Evolutionary conservation across 2,329 filamentous ascomycete genomes (phyloP).

Genomic region (Scytalidium lignicola): DNA sequence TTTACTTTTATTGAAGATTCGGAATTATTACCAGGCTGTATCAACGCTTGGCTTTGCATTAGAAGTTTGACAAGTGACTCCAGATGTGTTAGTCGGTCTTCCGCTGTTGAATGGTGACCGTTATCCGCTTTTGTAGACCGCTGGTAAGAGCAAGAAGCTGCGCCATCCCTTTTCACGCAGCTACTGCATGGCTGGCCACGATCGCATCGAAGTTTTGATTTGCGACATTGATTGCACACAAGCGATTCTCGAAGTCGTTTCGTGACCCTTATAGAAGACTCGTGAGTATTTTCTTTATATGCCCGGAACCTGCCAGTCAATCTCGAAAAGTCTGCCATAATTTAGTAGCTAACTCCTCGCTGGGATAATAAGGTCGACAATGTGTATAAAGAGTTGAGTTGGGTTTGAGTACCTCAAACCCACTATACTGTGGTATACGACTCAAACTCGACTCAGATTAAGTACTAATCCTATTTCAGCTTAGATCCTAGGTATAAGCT

Average conservation of each 20-base stretch:
- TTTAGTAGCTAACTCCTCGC: background rate
- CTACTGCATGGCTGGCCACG: constrained; percentile 12
- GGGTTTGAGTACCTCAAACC: too few species aligned
- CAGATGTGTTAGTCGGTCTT: constrained; percentile 11
- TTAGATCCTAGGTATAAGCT: too few species aligned
- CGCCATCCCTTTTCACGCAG: constrained; percentile 12
- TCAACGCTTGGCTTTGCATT: constrained; percentile 5
- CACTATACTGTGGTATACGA: too few species aligned
- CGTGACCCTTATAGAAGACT: constrained; percentile 1
- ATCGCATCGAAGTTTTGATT: constrained; percentile 18
- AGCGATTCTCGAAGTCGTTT: constrained; percentile 8
- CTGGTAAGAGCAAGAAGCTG: constrained; percentile 12
- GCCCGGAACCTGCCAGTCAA: constrained; percentile 10
- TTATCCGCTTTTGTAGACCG: background rate
- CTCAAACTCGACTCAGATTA: too few species aligned
- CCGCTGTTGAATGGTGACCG: constrained; percentile 2
- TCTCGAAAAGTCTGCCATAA: constrained; percentile 3
- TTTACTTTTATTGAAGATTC: background rate
- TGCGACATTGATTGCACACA: constrained; percentile 11
- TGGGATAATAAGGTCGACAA: too few species aligned
- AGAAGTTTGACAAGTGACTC: constrained; percentile 12
- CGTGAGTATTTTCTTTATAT: background rate
- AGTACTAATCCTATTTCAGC: too few species aligned
- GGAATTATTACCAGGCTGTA: background rate
- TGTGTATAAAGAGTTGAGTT: too few species aligned